Evolutionary conservation across 495 filamentous ascomycete genomes (phyloP).

Genomic region (Podospora didyma): DNA sequence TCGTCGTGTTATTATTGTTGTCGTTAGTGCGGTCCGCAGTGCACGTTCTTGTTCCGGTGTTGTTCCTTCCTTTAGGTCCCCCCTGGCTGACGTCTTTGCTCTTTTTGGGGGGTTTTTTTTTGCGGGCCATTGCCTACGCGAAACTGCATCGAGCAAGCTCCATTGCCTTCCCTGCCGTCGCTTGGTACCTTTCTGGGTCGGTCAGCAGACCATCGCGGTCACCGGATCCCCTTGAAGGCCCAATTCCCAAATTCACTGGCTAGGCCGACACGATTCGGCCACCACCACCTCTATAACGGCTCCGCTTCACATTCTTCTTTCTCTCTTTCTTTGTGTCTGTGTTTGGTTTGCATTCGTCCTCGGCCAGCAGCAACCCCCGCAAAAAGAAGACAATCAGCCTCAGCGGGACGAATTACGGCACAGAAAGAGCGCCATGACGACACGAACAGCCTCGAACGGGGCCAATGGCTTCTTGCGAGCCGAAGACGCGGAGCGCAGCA

Average conservation of each 20-base stretch:
- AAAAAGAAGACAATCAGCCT: neutral
- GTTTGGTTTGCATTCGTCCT: neutral
- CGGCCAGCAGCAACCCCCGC: neutral
- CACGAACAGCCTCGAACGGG: slow-evolving; percentile 20
- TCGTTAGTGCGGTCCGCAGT: neutral
- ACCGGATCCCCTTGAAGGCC: neutral
- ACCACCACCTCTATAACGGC: neutral
- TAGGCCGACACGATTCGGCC: neutral
- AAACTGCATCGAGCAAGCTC: neutral
- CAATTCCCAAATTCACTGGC: neutral
- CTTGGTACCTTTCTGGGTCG: neutral
- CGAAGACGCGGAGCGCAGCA: slow-evolving; percentile 7
- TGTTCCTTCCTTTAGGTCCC: neutral
- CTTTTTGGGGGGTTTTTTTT: neutral
- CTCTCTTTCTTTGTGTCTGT: neutral
- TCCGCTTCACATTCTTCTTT: neutral
- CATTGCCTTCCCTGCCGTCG: neutral
- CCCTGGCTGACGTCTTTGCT: neutral
- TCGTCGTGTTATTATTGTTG: neutral
- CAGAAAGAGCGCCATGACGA: neutral
- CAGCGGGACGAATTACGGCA: neutral
- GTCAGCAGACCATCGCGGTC: too few species aligned
- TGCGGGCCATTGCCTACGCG: neutral
- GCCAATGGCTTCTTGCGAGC: slow-evolving; percentile 23
- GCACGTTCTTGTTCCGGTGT: neutral